Conservation (phyloP, 2,329 filamentous ascomycete genomes). For the Penicillium decumbens region DNA sequence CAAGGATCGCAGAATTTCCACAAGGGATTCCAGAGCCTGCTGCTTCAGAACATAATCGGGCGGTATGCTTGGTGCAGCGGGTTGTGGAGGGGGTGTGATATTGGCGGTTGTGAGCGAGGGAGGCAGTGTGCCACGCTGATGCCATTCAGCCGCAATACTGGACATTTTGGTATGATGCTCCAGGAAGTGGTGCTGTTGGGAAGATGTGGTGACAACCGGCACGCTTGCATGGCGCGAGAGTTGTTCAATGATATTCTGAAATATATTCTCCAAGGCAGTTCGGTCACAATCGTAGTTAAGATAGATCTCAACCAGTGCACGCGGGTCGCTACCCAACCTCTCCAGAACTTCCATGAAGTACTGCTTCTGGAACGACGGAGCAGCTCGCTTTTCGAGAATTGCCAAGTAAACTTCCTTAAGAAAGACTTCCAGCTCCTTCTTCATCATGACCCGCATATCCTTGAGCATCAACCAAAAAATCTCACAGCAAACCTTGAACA, state of each 20-base stretch:
- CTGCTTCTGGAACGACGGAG: constrained; percentile 84
- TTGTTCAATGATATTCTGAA: constrained; percentile 89
- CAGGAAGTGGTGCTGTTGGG: constrained; percentile 81
- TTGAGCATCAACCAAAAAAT: constrained; percentile 98
- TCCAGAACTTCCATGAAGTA: constrained; percentile 84
- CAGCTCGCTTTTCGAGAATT: constrained; percentile 80
- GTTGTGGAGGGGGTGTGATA: constrained; percentile 53
- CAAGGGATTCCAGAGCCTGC: constrained; percentile 78
- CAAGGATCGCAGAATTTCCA: constrained; percentile 81
- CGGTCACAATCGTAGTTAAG: constrained; percentile 98
- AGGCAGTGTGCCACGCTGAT: constrained; percentile 76
- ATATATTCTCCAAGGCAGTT: constrained; percentile 90
- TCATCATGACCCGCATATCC: constrained; percentile 86
- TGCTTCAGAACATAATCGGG: constrained; percentile 90
- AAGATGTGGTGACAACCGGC: constrained; percentile 67
- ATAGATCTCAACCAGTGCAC: constrained; percentile 89
- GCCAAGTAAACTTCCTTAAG: constrained; percentile 95
- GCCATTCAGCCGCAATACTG: constrained; percentile 68
- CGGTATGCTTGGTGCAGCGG: constrained; percentile 61
- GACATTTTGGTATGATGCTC: constrained; percentile 64
- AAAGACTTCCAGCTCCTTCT: constrained; percentile 98
- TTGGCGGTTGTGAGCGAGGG: constrained; percentile 78
- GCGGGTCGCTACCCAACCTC: constrained; percentile 76
- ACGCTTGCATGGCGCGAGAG: constrained; percentile 79
- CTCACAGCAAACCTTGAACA: constrained; percentile 94